Base-by-base conservation (phyloP, 108 stramenopile species). In the Pseudonitzschia multiseries region DNA sequence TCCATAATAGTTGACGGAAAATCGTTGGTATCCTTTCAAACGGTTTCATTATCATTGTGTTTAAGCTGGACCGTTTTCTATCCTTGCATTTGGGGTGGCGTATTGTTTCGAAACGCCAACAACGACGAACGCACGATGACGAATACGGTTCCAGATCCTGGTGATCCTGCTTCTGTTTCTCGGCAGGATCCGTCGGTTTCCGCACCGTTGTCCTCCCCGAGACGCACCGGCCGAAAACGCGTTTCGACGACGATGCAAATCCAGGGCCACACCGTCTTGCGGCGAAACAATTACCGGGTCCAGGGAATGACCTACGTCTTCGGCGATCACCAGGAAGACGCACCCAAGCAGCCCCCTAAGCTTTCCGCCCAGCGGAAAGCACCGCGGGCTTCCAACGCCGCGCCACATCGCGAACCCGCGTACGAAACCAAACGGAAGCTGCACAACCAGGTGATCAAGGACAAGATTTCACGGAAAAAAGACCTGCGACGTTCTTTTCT, bases 231-330 rank as follows among this genome's bases (percentile, higher is more conserved):
- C 20, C 82, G 87, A 0, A 60, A 76, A 46, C 71, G 84, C n/a
- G 77, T 51, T 17, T 75, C 74, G 65, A 88, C 87, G 15, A 78
- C 77, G 22, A 85, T 85, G 43, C 32, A 73, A 14, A 70, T 88
- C 29, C 74, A 84, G 56, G 87, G 87, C 21, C 82, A 88, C 68
- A 65, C 80, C 69, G 77, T 88, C 68, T 73, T 81, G 69, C 71
- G 54, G 28, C 21, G 63, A 18, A 85, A 87, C 68, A 87, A 87
- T 59, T 87, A 87, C 63, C 59, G 72, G n/a, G 75, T 87, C 36
- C 77, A 68, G 15, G 86, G 83, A 26, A 53, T 65, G 13, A 53
- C 65, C 31, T 88, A 88, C 72, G 54, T 74, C 24, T 61, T 65
- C 20, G 84, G 74, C 17, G 75, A 75, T 36, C 26, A 26, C 54